These are phyloP conservation scores for Flaveria bidentis DNA, from an alignment of 129 eudicot genomes.

Conservation along the genomic window DNA sequence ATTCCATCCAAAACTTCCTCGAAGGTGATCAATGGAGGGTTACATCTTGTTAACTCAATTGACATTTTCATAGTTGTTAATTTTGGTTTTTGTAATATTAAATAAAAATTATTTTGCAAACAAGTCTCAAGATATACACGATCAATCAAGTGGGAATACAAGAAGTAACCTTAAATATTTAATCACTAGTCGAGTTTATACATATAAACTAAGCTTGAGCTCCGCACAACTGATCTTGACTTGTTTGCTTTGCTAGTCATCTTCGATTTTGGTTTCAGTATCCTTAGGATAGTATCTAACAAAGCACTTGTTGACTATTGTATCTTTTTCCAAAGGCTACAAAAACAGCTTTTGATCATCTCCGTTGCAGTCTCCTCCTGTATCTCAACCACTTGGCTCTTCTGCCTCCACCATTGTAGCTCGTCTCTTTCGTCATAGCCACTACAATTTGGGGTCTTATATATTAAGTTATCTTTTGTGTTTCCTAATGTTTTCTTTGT, in stretches of 20 bases:
- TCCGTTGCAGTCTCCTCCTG: not conserved
- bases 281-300: not conserved
- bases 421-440: not conserved
- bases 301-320: not conserved
- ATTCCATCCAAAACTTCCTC: constrained; percentile 61
- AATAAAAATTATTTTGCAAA: not conserved
- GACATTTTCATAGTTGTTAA: not conserved
- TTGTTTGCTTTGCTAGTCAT: not conserved
- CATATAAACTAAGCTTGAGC: not conserved
- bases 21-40: constrained; percentile 74
- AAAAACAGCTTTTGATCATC: not conserved
- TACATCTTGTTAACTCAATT: constrained; percentile 24
- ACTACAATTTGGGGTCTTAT: not conserved
- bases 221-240: not conserved
- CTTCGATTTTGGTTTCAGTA: not conserved
- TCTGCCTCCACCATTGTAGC: not conserved
- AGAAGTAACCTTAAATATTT: no score
- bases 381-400: not conserved
- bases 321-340: constrained; percentile 3
- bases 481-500: not conserved
- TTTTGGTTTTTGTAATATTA: not conserved
- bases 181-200: no score
- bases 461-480: not conserved
- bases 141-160: no score
- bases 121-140: not conserved